Evolutionary conservation across 2,329 filamentous ascomycete species (phyloP), one percentile per base, ranked within the genome.

Genomic region (Endoconidiophora laricicola): DNA sequence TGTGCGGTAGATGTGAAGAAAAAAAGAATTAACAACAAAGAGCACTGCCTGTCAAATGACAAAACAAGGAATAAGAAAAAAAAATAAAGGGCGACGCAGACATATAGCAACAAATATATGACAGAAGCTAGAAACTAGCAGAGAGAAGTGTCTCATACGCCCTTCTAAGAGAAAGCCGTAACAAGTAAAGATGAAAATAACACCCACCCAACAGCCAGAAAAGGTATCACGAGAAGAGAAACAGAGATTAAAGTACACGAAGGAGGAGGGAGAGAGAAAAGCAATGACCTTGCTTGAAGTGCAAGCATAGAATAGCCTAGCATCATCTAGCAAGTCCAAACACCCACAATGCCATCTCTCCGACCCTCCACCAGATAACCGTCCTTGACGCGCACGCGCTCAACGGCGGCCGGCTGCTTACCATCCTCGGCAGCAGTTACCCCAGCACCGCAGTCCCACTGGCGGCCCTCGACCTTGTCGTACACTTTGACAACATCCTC

Each of bases 401-500:
- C 88, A 18, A 98, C 81, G 51, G 81, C 72, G 12, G 79, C 74
- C 14, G 52, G 46, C 50, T 69, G 72, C 57, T 76, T 79, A 10
- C 74, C 77, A 51, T 78, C 74, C 48, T 83, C 79, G 18, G 79
- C 76, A 53, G 80, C 80, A 2, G 72, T 73, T 44, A 83, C 78
- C 36, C 88, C 90, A 2, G 86, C 81, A 48, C 91, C 91, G 65
- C 88, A 95, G 63, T 94, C 86, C 91, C 91, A 98, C 65, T 96
- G 91, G 54, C 86, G 73, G 39, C 87, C 87, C 62, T 98, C 91
- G 2, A 86, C 81, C 72, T 96, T 96, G 68, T 98, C 91, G 67
- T 96, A 98, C 53, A 98, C 83, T 68, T 98, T 98, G 58, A 91
- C 88, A 22, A 96, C 86, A 59, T 87, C 81, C 64, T 96, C 91